Conservation (phyloP, 129 eudicot genomes). For the Saussurea involucrata region DNA sequence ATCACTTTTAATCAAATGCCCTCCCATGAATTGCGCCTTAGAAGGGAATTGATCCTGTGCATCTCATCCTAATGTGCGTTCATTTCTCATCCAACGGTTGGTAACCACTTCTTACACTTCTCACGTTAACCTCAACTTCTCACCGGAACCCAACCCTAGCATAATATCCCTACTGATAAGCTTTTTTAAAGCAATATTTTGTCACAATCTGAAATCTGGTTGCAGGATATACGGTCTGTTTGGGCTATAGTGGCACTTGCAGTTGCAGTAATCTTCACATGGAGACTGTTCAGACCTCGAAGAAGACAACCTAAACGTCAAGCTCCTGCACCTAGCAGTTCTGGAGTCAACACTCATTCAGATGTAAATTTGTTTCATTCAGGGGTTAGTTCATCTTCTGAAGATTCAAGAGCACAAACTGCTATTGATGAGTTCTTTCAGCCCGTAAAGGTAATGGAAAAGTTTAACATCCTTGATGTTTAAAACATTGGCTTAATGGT, state of each 20-base stretch:
- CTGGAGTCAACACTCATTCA: constrained; percentile 44
- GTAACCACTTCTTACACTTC: too few relatives aligned
- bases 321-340: constrained; percentile 52
- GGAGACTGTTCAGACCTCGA: constrained; percentile 71
- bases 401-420: constrained; percentile 65
- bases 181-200: not conserved
- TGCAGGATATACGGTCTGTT: constrained; percentile 66
- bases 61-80: too few relatives aligned
- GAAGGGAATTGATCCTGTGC: too few relatives aligned
- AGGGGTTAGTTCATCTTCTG: constrained; percentile 43
- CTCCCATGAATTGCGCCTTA: too few relatives aligned
- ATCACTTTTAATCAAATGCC: too few relatives aligned
- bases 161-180: not conserved
- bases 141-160: too few relatives aligned
- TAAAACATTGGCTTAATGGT: not conserved
- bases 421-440: constrained; percentile 83
- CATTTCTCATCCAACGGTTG: too few relatives aligned
- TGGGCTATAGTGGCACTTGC: constrained; percentile 93
- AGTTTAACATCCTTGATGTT: not conserved
- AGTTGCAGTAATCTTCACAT: constrained; percentile 73
- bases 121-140: too few relatives aligned
- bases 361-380: constrained; percentile 36
- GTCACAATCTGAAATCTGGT: constrained; percentile 9
- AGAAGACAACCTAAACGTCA: constrained; percentile 77
- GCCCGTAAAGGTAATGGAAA: constrained; percentile 58